Base-by-base conservation (phyloP, 192 early-diverging fungal species). In the Glomus cerebriforme region DNA sequence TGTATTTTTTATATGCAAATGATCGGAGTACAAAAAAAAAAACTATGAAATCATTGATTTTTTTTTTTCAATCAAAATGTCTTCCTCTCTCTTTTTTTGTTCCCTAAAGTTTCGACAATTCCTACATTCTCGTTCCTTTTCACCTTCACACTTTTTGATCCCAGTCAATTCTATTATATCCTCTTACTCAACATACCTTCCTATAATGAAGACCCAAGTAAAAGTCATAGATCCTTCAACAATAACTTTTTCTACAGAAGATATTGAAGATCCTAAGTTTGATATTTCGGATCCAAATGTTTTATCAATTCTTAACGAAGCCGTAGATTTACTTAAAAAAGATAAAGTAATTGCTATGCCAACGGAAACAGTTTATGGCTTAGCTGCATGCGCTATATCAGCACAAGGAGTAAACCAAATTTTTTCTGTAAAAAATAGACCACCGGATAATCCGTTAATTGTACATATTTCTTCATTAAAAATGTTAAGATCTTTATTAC, bases 291-390 rank as follows among this genome's bases (percentile, higher is more conserved):
- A 79, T 8, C 72, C 78, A 6, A 79, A 83, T 27, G 79, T 79
- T 29, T 60, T 60, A 9, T 31, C 67, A 59, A 78, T 83, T 47
- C 82, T 86, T 22, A 63, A 78, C 8, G 62, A 84, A 17, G 93
- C 94, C 4, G 86, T 86, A 2, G 29, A 83, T 66, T 81, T 92
- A 60, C 83, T 97, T 37, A 78, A 81, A 7, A 35, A 72, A 67
- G 90, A 90, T 69, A 82, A 91, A 35, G 88, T 90, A 34, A 90
- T 99, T 22, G 96, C 93, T 5, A 94, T 99, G 45, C 97, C 98
- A 3, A 99, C 98, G 7, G 98, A 99, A 79, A 99, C 98, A 7
- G 98, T 99, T 19, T 99, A 99, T 81, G 98, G 98, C 0, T 86
- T 99, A 32, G 98, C 93, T 9, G 93, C 95, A 71, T 96, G 97